phyloP scores from a whole-genome alignment of 2,329 filamentous ascomycete genomes.

The Penicillium sp. region DNA sequence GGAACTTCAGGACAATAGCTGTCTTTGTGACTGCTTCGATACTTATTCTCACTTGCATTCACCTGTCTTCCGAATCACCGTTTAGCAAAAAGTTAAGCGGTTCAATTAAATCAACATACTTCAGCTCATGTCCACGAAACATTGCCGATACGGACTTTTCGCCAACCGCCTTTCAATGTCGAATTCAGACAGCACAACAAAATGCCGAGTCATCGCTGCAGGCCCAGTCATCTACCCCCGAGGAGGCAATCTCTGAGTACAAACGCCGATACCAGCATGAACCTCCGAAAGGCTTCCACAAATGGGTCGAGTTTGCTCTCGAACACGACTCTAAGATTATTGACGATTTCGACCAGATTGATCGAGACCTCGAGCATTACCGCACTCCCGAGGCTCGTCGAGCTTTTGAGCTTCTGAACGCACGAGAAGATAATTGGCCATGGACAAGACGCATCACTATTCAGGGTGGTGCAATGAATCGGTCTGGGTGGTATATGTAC shows the following conservation, averaged over 20 bases:
- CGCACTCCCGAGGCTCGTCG: conserved; percentile 2
- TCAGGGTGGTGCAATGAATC: background rate
- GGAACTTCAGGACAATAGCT: background rate
- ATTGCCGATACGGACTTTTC: background rate
- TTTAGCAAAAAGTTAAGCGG: background rate
- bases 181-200: background rate
- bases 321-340: background rate
- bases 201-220: background rate
- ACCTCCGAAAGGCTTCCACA: background rate
- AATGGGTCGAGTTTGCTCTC: conserved; percentile 2
- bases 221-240: background rate
- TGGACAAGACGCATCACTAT: background rate
- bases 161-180: background rate
- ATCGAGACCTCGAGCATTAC: conserved; percentile 3
- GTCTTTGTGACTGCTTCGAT: background rate
- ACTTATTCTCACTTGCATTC: background rate
- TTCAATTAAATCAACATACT: background rate
- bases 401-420: background rate
- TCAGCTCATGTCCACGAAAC: background rate
- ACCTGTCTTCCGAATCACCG: background rate
- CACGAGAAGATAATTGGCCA: background rate
- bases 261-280: background rate
- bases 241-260: conserved; percentile 2
- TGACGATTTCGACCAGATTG: conserved; percentile 8
- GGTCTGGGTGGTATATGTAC: background rate